Base-by-base conservation (phyloP, 805 yeast genomes). In the Yamadazyma kitorensis region DNA sequence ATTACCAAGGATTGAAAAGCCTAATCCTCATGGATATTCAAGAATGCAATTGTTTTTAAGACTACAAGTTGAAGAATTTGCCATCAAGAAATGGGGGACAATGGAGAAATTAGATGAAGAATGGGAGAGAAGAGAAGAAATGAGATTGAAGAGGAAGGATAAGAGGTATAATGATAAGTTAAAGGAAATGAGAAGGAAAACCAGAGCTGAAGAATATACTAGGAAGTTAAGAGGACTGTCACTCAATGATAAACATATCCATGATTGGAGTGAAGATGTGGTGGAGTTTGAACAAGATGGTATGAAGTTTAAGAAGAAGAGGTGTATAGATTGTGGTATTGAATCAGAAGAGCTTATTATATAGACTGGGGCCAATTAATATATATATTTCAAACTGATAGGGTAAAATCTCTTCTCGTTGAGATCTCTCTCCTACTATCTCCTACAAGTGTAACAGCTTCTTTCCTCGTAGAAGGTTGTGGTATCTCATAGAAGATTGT, bases 41-140 rank as follows among this genome's bases (percentile, higher is more conserved):
- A 74, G 93, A 52, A 93, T 93, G 99, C 95, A 89, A 70, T 68
- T 93, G 36, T 93, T 80, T 61, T 60, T 93, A 28, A 66, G 98
- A 40, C 84, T 79, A 51, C 98, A 93, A 51, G 87, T 93, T n/a
- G 98, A 93, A 56, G 86, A 82, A 49, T 86, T 72, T 59, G 95
- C 98, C 0, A 86, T 81, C 64, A 82, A 84, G 52, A 91, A 93
- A 60, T 93, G 98, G 99, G 95, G 93, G 1, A 82, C 94, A 1
- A 74, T 81, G 7, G 96, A 87, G 36, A 87, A 84, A 0, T 60
- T 93, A 24, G 99, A 93, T 57, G 73, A 73, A n/a, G 99, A 93
- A 56, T 93, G 95, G 86, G 84, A 86, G 45, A 60, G 86, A 33
- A 64, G 98, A 20, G 95, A 86, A 56, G 76, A 72, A 31, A 71